These are phyloP conservation scores for Cryptococcus maquisensis DNA, from an alignment of 1,284 basidiomycete species.

Conservation along the genomic window DNA sequence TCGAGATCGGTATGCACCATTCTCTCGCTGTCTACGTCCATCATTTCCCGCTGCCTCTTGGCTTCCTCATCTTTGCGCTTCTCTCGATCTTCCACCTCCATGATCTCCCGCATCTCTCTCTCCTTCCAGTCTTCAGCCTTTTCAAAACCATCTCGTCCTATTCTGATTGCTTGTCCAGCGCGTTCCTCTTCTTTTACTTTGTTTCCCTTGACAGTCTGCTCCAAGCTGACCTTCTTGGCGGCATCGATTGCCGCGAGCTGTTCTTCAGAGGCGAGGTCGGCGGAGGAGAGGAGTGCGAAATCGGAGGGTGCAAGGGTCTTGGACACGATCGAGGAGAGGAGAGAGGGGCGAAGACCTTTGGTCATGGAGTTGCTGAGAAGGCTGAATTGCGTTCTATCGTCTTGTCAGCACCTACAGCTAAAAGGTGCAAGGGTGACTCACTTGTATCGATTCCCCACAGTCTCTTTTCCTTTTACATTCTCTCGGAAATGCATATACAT, in stretches of 20 bases:
- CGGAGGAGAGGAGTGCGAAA: slow-evolving; percentile 31
- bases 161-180: slow-evolving; percentile 14
- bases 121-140: slow-evolving; percentile 25
- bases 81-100: slow-evolving; percentile 15
- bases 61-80: slow-evolving; percentile 7
- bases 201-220: slow-evolving; percentile 34
- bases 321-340: slow-evolving; percentile 21
- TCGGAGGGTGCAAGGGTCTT: slow-evolving; percentile 20
- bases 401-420: not conserved
- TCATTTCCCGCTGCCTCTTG: not conserved
- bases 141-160: slow-evolving; percentile 43
- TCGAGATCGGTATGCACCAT: not conserved
- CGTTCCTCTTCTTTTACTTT: slow-evolving; percentile 3
- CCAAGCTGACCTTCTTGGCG: slow-evolving; percentile 28
- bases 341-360: slow-evolving; percentile 25
- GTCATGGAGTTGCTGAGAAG: slow-evolving; percentile 32
- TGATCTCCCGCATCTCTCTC: slow-evolving; percentile 24
- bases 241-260: slow-evolving; percentile 33
- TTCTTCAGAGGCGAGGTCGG: slow-evolving; percentile 36
- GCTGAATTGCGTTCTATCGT: slow-evolving; percentile 39
- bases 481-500: slow-evolving; percentile 38
- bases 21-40: not conserved
- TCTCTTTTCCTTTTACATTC: slow-evolving; percentile 31
- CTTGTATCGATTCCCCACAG: slow-evolving; percentile 40
- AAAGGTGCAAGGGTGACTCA: slow-evolving; percentile 15